phyloP scores from a whole-genome alignment of 305 asterid genomes.

The Nicotiana rustica region DNA sequence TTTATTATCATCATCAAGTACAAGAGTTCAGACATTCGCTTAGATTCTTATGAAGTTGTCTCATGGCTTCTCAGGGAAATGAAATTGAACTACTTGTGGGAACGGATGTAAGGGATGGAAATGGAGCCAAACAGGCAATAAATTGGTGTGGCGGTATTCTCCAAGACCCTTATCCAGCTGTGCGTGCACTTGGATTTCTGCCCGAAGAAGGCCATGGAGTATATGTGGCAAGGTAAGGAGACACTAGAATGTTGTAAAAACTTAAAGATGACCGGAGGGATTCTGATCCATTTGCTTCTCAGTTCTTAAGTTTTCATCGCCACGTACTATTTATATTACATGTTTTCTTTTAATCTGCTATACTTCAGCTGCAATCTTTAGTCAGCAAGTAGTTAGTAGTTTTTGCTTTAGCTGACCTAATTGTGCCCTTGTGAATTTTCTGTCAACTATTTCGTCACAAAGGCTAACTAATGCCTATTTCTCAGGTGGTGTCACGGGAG shows the following conservation, averaged over 20 bases:
- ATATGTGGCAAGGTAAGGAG: conserved; percentile 83
- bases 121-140: conserved; percentile 84
- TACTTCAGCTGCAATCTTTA: neutral
- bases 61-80: conserved; percentile 66
- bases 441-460: neutral
- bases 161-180: conserved; percentile 95
- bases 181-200: conserved; percentile 96
- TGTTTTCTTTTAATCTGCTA: neutral
- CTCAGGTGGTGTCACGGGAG: conserved; percentile 99
- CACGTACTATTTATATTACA: neutral
- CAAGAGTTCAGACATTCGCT: neutral
- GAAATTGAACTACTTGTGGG: conserved; percentile 90
- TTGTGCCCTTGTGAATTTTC: neutral
- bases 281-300: conserved; percentile 12
- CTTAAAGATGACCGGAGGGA: neutral
- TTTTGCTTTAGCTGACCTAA: conserved; percentile 7
- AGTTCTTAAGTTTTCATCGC: neutral
- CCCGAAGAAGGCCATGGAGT: conserved; percentile 99
- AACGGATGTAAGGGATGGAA: conserved; percentile 96
- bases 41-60: conserved; percentile 13
- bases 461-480: conserved; percentile 27
- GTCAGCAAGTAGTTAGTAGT: conserved; percentile 12
- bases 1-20: neutral
- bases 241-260: conserved; percentile 4
- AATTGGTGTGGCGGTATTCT: conserved; percentile 98